Percentiles rank a stretch among this genome's conserved stretches.
Evolutionary conservation across 768 basidiomycete species (phyloP).

Genomic region (Boletus rubescentipes): DNA sequence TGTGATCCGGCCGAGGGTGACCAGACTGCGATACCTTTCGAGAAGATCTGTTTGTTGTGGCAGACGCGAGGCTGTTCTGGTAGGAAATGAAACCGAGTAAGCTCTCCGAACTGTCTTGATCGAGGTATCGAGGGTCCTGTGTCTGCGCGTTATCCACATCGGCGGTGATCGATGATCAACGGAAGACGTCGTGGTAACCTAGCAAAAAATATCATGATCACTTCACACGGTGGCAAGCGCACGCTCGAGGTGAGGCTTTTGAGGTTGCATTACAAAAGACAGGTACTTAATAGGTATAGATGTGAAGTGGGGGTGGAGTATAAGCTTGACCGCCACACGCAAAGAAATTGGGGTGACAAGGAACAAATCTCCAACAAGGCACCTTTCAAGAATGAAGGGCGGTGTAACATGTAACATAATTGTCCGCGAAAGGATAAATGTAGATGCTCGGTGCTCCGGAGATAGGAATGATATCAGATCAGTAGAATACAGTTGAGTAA

Average conservation of each 20-base stretch:
- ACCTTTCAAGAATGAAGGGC: background rate
- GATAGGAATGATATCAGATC: slow-evolving; percentile 7
- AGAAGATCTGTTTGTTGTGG: background rate
- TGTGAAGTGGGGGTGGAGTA: background rate
- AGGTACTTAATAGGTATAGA: slow-evolving; percentile 24
- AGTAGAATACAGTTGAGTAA: slow-evolving; percentile 23
- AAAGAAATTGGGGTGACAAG: background rate
- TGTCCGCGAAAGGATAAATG: slow-evolving; percentile 1
- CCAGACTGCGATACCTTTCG: slow-evolving; percentile 37
- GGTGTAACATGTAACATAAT: background rate
- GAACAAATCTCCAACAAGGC: background rate
- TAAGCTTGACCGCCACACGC: background rate
- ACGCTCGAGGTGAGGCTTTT: background rate
- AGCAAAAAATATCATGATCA: too few relatives aligned
- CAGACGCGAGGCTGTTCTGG: background rate
- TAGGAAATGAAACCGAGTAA: background rate
- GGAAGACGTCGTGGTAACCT: too few relatives aligned
- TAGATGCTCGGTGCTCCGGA: slow-evolving; percentile 11
- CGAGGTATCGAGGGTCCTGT: too few relatives aligned
- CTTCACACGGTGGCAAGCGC: too few relatives aligned
- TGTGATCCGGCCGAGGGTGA: slow-evolving; percentile 44
- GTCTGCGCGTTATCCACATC: too few relatives aligned
- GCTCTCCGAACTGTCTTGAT: background rate
- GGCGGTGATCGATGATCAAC: too few relatives aligned
- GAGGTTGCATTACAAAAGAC: slow-evolving; percentile 35